Evolutionary conservation across 2,329 filamentous ascomycete species (phyloP).

Genomic region (Epicoccum sorghinum): DNA sequence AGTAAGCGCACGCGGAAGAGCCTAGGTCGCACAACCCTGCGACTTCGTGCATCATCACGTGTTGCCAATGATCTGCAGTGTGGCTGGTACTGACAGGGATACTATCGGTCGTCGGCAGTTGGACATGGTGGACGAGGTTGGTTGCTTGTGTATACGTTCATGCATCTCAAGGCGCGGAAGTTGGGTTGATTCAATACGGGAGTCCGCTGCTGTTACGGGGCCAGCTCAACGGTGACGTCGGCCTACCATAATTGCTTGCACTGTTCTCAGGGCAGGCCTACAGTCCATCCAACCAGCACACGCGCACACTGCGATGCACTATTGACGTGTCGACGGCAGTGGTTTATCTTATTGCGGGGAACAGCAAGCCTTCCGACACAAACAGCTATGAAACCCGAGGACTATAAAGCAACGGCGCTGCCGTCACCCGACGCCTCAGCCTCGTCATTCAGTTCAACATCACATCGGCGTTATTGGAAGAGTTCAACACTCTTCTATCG

Average conservation of each 20-base stretch:
- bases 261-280: neutral
- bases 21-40: conserved; percentile 23
- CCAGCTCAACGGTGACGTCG: conserved; percentile 4
- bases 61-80: conserved; percentile 16
- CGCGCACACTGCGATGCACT: conserved; percentile 12
- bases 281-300: conserved; percentile 1
- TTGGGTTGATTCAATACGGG: neutral
- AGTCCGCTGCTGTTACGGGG: neutral
- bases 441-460: conserved; percentile 24
- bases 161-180: neutral
- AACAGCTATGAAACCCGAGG: conserved; percentile 29
- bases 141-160: neutral
- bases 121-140: neutral
- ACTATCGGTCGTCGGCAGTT: neutral
- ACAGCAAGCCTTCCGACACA: conserved; percentile 18
- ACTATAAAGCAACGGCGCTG: conserved; percentile 19
- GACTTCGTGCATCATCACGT: conserved; percentile 38
- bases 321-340: conserved; percentile 20
- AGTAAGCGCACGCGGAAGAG: conserved; percentile 14
- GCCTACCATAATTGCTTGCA: neutral
- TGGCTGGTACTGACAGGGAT: conserved; percentile 9
- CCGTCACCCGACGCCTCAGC: conserved; percentile 4
- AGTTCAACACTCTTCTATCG: conserved; percentile 32
- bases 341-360: conserved; percentile 14
- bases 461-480: conserved; percentile 6